A percentile compares a stretch with the other conserved stretches of the same genome.
Evolutionary conservation across 2,329 filamentous ascomycete species (phyloP).

Genomic region (Akanthomyces muscarius): DNA sequence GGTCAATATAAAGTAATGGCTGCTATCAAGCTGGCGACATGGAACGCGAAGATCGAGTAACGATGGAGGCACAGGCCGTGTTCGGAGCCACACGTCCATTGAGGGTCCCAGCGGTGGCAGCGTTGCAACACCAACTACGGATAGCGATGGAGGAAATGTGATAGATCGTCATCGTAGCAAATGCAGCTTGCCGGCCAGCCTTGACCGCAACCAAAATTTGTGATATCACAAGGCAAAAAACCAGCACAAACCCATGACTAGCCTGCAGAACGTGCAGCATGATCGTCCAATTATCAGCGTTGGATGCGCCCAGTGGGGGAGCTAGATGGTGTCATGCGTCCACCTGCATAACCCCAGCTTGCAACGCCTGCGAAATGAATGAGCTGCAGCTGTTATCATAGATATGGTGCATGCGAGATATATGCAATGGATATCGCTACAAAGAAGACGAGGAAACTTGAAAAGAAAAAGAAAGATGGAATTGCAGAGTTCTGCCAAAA

Average conservation of each 20-base stretch:
- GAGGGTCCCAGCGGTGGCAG: too few species aligned
- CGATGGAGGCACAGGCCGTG: too few species aligned
- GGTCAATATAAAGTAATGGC: too few species aligned
- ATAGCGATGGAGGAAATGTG: neutral
- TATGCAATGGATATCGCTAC: neutral
- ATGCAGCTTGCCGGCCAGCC: neutral
- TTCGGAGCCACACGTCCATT: too few species aligned
- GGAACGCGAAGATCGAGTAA: too few species aligned
- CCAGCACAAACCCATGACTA: conserved; percentile 8
- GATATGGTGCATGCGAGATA: neutral
- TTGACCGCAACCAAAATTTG: neutral
- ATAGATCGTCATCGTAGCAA: neutral
- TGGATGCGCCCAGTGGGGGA: conserved; percentile 8
- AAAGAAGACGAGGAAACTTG: neutral
- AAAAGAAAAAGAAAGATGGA: neutral
- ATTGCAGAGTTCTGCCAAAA: neutral
- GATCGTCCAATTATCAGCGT: conserved; percentile 13
- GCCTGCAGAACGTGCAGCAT: conserved; percentile 3
- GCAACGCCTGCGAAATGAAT: conserved; percentile 6
- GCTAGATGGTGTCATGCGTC: conserved; percentile 16
- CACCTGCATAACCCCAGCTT: conserved; percentile 9
- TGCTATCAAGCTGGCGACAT: too few species aligned
- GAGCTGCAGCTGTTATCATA: conserved; percentile 7
- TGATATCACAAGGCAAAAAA: conserved; percentile 5
- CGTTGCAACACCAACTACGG: too few species aligned